Evolutionary conservation across 2,329 filamentous ascomycete species (phyloP).

Genomic region (Colletotrichum sp.): DNA sequence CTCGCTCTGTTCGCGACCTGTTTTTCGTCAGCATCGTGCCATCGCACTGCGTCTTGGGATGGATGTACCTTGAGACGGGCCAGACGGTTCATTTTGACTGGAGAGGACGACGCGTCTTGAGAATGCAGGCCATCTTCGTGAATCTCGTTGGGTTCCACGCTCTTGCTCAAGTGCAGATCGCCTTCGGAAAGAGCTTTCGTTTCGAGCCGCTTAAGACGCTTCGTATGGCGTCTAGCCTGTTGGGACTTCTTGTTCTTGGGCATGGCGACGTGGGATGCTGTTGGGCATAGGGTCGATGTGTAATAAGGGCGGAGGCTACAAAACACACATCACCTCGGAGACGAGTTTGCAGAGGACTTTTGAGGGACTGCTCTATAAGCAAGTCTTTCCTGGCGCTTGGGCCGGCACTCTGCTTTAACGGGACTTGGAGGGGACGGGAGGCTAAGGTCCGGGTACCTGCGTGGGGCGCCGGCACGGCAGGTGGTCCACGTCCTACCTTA

Average conservation of each 20-base stretch:
- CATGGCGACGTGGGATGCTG: background rate
- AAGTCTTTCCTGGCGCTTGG: too few relatives aligned
- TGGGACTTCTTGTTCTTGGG: background rate
- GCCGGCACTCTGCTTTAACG: too few relatives aligned
- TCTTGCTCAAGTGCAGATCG: background rate
- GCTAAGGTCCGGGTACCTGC: background rate
- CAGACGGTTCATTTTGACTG: accelerated
- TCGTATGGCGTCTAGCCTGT: background rate
- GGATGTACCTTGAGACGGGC: background rate
- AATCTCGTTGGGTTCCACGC: accelerated
- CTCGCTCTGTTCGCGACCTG: background rate
- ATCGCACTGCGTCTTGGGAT: background rate
- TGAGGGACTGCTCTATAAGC: too few relatives aligned
- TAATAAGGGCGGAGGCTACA: too few relatives aligned
- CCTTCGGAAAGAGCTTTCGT: background rate
- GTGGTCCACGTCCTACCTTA: background rate
- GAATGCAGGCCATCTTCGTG: accelerated
- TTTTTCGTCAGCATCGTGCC: background rate
- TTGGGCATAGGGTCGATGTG: background rate
- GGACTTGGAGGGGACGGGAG: too few relatives aligned
- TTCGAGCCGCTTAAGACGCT: background rate
- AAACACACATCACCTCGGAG: too few relatives aligned
- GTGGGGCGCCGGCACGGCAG: background rate
- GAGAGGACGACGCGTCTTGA: background rate
- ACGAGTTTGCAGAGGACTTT: too few relatives aligned